Base-by-base conservation (phyloP, 345 rosid genomes). In the Crucihimalaya himalaica region DNA sequence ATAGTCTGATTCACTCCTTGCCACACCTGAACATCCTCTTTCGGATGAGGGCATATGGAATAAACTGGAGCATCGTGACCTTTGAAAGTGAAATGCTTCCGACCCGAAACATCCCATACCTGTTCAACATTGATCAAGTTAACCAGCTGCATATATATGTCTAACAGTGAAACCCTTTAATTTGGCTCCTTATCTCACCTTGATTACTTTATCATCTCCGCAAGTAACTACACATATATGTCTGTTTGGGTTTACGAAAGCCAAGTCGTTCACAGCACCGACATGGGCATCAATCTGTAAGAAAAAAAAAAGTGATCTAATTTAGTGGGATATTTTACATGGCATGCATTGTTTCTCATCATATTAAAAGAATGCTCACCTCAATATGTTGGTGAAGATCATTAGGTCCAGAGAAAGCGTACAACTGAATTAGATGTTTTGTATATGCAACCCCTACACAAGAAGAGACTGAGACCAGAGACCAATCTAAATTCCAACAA, bases 11-110 rank as follows among this genome's bases (percentile, higher is more conserved):
- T 16, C 16, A 21, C 15, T 68, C 10, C 43, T 19, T 12, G 20
- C 54, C 73, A 77, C 77, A 93, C 98, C 97, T 93, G 96, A 79
- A 89, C 83, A 75, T 64, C 89, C 66, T 89, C 96, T 82, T 88
- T 89, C 83, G 88, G 89, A 76, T 93, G 98, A 78, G 97, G 96
- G 72, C 94, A 91, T 61, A 93, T 82, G 34, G 92, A 89, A 82
- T 91, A 91, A 34, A 91, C 94, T 4, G 94, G 86, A 64, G 98
- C 89, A 43, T 88, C 94, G 21, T 93, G 98, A 63, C 97, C 98
- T 83, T 84, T 90, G 64, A 93, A 93, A 72, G 79, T 84, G 71
- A 80, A 91, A 63, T 86, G 81, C 62, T 70, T 88, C 74, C 78
- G 76, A 46, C 98, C 94, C 0, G 35, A 75, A 62, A 87, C 65